A percentile compares a stretch with the other conserved stretches of the same genome.
Evolutionary conservation across 1,284 basidiomycete genomes (phyloP).

Genomic region (Stygiomarasmius scandens): DNA sequence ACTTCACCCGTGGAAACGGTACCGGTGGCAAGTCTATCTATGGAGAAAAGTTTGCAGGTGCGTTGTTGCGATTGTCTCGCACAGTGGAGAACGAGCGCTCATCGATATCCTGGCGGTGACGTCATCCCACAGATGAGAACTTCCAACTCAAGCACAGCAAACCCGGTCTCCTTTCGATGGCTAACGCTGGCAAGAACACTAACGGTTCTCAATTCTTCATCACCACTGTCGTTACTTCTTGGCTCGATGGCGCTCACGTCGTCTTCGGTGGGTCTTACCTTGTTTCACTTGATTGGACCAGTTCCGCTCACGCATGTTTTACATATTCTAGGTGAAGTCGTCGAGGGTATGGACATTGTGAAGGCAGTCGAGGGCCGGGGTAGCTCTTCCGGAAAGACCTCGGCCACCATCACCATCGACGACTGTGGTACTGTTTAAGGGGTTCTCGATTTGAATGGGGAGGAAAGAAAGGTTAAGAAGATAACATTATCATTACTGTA

Average conservation of each 20-base stretch:
- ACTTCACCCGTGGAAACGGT: slow-evolving; percentile 75
- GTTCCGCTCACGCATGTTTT: too few relatives aligned
- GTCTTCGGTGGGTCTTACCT: slow-evolving; percentile 69
- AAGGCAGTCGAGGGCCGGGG: slow-evolving; percentile 73
- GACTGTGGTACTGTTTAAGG: slow-evolving; percentile 8
- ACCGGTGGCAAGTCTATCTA: slow-evolving; percentile 94
- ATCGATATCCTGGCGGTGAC: slow-evolving; percentile 6
- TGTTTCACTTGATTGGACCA: too few relatives aligned
- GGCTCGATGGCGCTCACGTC: slow-evolving; percentile 80
- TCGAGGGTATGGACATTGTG: slow-evolving; percentile 79
- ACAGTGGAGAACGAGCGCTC: background rate
- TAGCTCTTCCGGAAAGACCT: slow-evolving; percentile 30
- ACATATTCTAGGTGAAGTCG: slow-evolving; percentile 51
- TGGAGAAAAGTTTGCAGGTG: slow-evolving; percentile 77
- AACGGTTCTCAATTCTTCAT: slow-evolving; percentile 87
- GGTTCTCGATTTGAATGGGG: background rate
- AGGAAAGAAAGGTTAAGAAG: slow-evolving; percentile 9
- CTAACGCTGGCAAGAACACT: slow-evolving; percentile 74
- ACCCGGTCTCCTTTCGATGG: slow-evolving; percentile 91
- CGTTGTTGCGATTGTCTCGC: slow-evolving; percentile 21
- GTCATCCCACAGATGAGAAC: slow-evolving; percentile 71
- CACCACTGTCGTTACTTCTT: slow-evolving; percentile 72
- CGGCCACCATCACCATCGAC: slow-evolving; percentile 4
- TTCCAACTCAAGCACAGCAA: slow-evolving; percentile 80
- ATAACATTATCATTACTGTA: slow-evolving; percentile 13